Evolutionary conservation across 305 asterid genomes (phyloP).

Genomic region (Ajuga reptans): DNA sequence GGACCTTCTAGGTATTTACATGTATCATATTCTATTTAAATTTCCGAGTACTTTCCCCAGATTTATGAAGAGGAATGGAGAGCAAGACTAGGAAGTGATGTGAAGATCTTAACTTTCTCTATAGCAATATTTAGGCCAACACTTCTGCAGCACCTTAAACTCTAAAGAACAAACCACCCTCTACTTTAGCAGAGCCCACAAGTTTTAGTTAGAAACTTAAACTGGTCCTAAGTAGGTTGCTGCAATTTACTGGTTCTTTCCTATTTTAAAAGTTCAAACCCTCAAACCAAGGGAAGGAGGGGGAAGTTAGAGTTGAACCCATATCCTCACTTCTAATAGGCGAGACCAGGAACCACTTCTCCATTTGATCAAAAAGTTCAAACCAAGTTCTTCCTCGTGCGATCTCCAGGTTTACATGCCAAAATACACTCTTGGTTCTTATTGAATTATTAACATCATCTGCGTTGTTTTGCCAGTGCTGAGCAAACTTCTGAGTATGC

Average conservation of each 20-base stretch:
- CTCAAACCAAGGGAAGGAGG: background rate
- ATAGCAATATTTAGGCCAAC: background rate
- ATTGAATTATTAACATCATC: slow-evolving; percentile 18
- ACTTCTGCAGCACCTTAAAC: background rate
- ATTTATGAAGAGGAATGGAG: background rate
- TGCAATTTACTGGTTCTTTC: background rate
- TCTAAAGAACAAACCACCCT: background rate
- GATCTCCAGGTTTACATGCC: slow-evolving; percentile 5
- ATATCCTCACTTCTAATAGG: background rate
- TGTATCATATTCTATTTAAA: slow-evolving; percentile 16
- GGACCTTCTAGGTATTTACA: slow-evolving; percentile 90
- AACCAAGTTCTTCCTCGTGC: background rate
- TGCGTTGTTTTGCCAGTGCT: slow-evolving; percentile 42
- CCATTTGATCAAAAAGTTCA: background rate
- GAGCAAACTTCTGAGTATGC: slow-evolving; percentile 91
- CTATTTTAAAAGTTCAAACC: background rate
- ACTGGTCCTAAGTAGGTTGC: background rate
- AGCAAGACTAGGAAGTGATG: background rate
- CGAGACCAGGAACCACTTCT: background rate
- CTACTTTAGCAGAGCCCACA: background rate
- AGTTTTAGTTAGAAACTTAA: background rate
- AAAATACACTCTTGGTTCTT: slow-evolving; percentile 16
- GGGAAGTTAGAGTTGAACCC: background rate
- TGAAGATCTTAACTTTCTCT: background rate
- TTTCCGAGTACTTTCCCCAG: background rate